Conservation (phyloP, 2,329 filamentous ascomycete genomes). For the Apiospora sp. region DNA sequence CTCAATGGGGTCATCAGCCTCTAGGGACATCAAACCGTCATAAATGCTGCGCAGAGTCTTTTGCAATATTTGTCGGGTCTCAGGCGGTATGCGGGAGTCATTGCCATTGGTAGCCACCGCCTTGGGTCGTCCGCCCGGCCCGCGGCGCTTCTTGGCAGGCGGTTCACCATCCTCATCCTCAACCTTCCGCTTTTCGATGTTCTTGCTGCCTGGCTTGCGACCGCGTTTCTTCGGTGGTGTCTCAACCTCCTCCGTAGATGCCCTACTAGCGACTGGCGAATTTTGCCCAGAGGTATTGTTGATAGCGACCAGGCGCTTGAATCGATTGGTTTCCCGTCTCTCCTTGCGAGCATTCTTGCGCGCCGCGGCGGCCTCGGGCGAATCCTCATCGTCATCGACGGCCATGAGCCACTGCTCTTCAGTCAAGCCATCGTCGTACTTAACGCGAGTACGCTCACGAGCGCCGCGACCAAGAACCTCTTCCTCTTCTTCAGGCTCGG, state of each 20-base stretch:
- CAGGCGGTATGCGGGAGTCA: conserved; percentile 63
- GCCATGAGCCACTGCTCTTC: conserved; percentile 99
- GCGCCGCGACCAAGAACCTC: conserved; percentile 87
- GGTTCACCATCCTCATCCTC: conserved; percentile 80
- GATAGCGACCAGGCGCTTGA: conserved; percentile 60
- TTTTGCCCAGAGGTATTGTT: conserved; percentile 59
- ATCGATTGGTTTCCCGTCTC: conserved; percentile 78
- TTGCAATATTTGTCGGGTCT: conserved; percentile 81
- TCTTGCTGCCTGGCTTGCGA: conserved; percentile 77
- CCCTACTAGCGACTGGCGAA: conserved; percentile 80
- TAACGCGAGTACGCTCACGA: conserved; percentile 91
- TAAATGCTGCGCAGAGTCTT: conserved; percentile 79
- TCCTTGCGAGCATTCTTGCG: conserved; percentile 88
- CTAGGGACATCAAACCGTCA: conserved; percentile 82
- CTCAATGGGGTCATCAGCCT: conserved; percentile 73
- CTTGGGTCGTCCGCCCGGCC: conserved; percentile 75
- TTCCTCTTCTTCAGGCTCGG: conserved; percentile 79
- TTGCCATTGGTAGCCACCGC: conserved; percentile 50
- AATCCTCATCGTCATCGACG: conserved; percentile 95
- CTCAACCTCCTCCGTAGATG: conserved; percentile 83
- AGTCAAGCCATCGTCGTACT: conserved; percentile 95
- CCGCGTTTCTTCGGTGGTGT: conserved; percentile 82
- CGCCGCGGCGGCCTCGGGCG: conserved; percentile 89
- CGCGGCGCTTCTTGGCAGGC: conserved; percentile 79
- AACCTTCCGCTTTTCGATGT: conserved; percentile 84